phyloP scores from a whole-genome alignment of 2,329 filamentous ascomycete genomes.

The Pseudogymnoascus sp. region DNA sequence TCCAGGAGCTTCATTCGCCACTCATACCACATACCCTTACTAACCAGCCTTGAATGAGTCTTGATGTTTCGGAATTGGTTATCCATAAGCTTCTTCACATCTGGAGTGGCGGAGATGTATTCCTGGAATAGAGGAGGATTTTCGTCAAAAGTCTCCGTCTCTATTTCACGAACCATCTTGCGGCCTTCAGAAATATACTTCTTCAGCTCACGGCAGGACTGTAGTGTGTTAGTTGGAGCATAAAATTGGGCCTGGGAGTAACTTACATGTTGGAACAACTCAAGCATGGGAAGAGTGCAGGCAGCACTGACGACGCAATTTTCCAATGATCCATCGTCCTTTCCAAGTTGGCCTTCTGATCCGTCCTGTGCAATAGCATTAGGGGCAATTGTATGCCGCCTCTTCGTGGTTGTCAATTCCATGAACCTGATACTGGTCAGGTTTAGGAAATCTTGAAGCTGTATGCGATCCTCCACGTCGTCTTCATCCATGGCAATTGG shows the following conservation, averaged over 20 bases:
- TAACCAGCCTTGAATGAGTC: constrained; percentile 78
- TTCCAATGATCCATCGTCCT: constrained; percentile 56
- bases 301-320: constrained; percentile 80
- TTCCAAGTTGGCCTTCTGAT: constrained; percentile 34
- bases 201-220: constrained; percentile 88
- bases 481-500: constrained; percentile 35
- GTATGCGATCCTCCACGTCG: constrained; percentile 54
- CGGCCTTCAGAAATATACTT: constrained; percentile 93
- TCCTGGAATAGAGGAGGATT: constrained; percentile 89
- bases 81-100: constrained; percentile 83
- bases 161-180: constrained; percentile 82
- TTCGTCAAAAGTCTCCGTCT: constrained; percentile 78
- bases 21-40: constrained; percentile 96
- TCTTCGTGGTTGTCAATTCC: constrained; percentile 94
- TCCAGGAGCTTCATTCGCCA: constrained; percentile 87
- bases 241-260: constrained; percentile 10
- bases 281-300: constrained; percentile 86
- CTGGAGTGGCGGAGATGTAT: constrained; percentile 77
- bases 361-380: constrained; percentile 30
- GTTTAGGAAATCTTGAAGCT: constrained; percentile 86
- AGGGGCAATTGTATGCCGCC: constrained; percentile 72
- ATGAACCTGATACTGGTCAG: constrained; percentile 97
- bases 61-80: constrained; percentile 97
- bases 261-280: constrained; percentile 82
- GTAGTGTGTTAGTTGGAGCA: constrained; percentile 25